A percentile compares a stretch with the other conserved stretches of the same genome.
These are phyloP conservation scores for Neltuma alba DNA, from an alignment of 306 rosid species.

Conservation along the genomic window DNA sequence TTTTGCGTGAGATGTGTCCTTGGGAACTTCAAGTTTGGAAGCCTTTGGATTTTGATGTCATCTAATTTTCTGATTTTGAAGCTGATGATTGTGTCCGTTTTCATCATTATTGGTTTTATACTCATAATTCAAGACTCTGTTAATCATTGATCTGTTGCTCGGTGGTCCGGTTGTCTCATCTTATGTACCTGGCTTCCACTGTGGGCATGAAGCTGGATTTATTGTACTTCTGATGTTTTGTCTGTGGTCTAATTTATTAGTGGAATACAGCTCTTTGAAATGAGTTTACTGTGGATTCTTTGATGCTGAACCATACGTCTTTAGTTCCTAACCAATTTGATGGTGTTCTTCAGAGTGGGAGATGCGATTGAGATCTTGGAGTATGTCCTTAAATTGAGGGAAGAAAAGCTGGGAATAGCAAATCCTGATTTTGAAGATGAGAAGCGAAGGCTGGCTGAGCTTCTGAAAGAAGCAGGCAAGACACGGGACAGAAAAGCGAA, in stretches of 20 bases:
- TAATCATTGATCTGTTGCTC: neutral
- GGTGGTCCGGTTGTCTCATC: neutral
- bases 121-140: neutral
- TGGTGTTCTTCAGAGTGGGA: constrained; percentile 69
- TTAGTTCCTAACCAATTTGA: constrained; percentile 20
- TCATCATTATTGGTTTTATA: neutral
- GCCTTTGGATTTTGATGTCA: neutral
- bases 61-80: neutral
- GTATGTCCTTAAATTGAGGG: constrained; percentile 79
- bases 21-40: neutral
- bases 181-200: neutral
- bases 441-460: constrained; percentile 73
- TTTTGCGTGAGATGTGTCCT: neutral
- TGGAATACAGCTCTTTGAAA: neutral
- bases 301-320: constrained; percentile 19
- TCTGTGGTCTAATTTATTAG: neutral
- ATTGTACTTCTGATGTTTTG: neutral
- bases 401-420: constrained; percentile 83
- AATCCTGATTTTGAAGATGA: constrained; percentile 83
- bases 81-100: neutral
- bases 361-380: constrained; percentile 98
- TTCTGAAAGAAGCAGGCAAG: constrained; percentile 97
- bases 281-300: constrained; percentile 17
- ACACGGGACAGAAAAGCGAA: constrained; percentile 91
- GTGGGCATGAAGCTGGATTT: constrained; percentile 7